Conservation (phyloP, 2,329 filamentous ascomycete genomes). For the Coleophoma eucalyptorum region DNA sequence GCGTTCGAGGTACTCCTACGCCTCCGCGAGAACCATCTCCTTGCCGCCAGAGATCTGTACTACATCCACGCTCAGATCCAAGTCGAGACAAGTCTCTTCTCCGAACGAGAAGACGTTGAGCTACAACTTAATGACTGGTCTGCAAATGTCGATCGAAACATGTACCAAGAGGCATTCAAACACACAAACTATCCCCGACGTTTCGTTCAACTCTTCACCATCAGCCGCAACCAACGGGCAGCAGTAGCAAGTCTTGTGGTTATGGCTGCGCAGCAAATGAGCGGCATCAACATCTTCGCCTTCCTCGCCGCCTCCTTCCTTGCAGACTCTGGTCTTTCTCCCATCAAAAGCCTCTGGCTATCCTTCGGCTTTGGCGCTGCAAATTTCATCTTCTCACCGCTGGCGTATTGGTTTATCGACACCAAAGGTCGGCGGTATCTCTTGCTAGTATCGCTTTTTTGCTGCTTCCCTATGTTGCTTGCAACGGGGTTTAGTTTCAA, state of each 20-base stretch:
- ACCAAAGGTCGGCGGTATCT: constrained; percentile 58
- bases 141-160: neutral
- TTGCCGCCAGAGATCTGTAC: constrained; percentile 59
- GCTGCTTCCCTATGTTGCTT: constrained; percentile 60
- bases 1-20: constrained; percentile 53
- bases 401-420: constrained; percentile 61
- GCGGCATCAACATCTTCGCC: constrained; percentile 33
- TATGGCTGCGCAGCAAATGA: constrained; percentile 56
- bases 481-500: constrained; percentile 52
- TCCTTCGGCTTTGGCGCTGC: constrained; percentile 61
- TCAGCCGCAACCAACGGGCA: constrained; percentile 64
- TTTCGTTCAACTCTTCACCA: constrained; percentile 61
- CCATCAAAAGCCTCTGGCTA: constrained; percentile 50
- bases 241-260: constrained; percentile 72
- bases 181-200: constrained; percentile 28
- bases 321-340: constrained; percentile 33
- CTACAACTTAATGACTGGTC: neutral
- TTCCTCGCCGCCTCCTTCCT: constrained; percentile 44
- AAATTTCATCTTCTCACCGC: constrained; percentile 60
- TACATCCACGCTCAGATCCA: constrained; percentile 61
- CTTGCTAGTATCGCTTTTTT: constrained; percentile 58
- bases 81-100: constrained; percentile 38
- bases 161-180: neutral
- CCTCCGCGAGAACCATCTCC: constrained; percentile 50
- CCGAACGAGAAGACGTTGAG: neutral